Conservation (phyloP, 148 eudicot species). For the Arbutus unedo region DNA sequence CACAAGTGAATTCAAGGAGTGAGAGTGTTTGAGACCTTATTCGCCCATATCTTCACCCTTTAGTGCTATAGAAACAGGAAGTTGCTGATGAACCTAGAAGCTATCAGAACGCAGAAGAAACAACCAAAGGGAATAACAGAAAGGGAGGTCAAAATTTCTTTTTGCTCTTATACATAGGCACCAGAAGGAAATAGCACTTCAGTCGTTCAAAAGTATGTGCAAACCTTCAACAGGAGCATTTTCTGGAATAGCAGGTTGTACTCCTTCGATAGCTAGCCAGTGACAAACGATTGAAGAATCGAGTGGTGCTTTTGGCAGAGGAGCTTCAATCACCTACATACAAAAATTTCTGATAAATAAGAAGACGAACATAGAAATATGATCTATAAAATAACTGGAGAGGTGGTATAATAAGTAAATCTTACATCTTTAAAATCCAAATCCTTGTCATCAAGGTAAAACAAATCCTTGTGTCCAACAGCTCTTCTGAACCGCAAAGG, state of each 20-base stretch:
- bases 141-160: not conserved
- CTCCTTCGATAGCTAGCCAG: constrained; percentile 80
- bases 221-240: constrained; percentile 72
- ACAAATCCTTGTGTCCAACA: constrained; percentile 66
- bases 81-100: too few species aligned
- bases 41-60: too few species aligned
- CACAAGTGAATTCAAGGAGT: too few species aligned
- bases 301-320: constrained; percentile 74
- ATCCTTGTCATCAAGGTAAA: constrained; percentile 68
- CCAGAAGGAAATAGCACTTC: too few species aligned
- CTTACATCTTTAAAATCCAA: constrained; percentile 75
- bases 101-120: too few species aligned
- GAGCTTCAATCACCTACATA: constrained; percentile 72
- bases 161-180: too few species aligned
- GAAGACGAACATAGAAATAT: not conserved
- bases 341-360: not conserved
- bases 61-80: too few species aligned
- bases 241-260: constrained; percentile 81
- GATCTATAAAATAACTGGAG: not conserved
- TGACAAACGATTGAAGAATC: constrained; percentile 70
- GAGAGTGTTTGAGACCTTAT: too few species aligned
- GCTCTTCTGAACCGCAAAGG: constrained; percentile 69
- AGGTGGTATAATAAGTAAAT: not conserved
- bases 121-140: not conserved
- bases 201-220: not conserved